Percentiles rank a stretch among this genome's conserved stretches.
Evolutionary conservation across 768 basidiomycete genomes (phyloP).

Genomic region (Artomyces pyxidatus): DNA sequence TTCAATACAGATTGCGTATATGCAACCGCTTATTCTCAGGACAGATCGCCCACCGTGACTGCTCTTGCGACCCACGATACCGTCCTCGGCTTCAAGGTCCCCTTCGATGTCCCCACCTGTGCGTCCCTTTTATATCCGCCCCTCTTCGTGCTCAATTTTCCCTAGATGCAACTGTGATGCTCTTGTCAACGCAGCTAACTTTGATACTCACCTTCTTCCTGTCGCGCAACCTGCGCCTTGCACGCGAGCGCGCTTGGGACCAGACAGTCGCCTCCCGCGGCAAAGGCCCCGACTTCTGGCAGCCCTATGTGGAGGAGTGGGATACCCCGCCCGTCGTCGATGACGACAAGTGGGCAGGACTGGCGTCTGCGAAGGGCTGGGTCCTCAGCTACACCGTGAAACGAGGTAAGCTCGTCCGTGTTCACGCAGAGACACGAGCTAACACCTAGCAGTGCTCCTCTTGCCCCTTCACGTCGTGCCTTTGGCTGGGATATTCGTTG

Average conservation of each 20-base stretch:
- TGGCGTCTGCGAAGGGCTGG: slow-evolving; percentile 30
- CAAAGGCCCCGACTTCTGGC: slow-evolving; percentile 81
- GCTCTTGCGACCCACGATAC: slow-evolving; percentile 57
- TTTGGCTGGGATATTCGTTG: slow-evolving; percentile 50
- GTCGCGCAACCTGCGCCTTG: slow-evolving; percentile 72
- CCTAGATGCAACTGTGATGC: slow-evolving; percentile 65
- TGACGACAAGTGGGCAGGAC: slow-evolving; percentile 23
- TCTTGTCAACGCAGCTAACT: slow-evolving; percentile 69
- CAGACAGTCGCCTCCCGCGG: slow-evolving; percentile 80
- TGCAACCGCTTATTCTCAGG: no score
- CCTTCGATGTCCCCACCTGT: slow-evolving; percentile 70
- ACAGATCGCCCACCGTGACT: slow-evolving; percentile 54
- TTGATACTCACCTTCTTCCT: slow-evolving; percentile 78
- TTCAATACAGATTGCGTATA: no score
- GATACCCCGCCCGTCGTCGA: slow-evolving; percentile 43
- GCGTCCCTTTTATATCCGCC: slow-evolving; percentile 13
- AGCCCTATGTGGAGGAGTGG: slow-evolving; percentile 79
- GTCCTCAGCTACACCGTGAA: slow-evolving; percentile 36
- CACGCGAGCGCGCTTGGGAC: slow-evolving; percentile 68
- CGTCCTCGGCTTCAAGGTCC: slow-evolving; percentile 55
- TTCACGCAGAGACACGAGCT: slow-evolving; percentile 6
- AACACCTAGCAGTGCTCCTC: slow-evolving; percentile 37
- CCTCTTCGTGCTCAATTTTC: slow-evolving; percentile 6
- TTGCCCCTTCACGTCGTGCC: slow-evolving; percentile 56
- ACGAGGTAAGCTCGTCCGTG: slow-evolving; percentile 28